Evolutionary conservation across 2,329 filamentous ascomycete genomes (phyloP), one percentile per base, ranked within the genome.

Genomic region (Colletotrichum neosansevieriae): DNA sequence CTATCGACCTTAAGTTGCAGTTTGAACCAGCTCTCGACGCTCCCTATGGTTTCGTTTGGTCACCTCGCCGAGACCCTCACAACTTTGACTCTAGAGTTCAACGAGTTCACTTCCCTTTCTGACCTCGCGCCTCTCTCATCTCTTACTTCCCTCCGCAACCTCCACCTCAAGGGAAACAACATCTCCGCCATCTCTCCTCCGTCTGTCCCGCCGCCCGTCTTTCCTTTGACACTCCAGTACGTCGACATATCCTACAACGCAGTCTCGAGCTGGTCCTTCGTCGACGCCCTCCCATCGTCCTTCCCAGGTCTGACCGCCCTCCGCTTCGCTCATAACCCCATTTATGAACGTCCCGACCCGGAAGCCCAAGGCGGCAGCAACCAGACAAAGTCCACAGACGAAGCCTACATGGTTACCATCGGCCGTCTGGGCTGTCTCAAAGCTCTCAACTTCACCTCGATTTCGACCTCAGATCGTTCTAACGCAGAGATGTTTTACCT

Each of bases 401-500:
- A 97, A 74, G 91, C 92, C 1, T 95, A 94, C 81, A 97, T 97
- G 92, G 86, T 98, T 54, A 93, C 93, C 1, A 83, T 97, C 29
- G 93, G 91, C 32, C 92, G 94, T 2, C 83, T 98, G 1, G 85
- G 87, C 1, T 81, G 82, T 1, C 85, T 98, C 10, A 86, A 85
- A 60, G 84, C 83, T 1, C 85, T 98, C 34, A 96, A 96, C 76
- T 94, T 92, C 76, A 90, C 89, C 70, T 81, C 83, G 15, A 90
- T 98, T 72, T 90, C 89, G 0, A 73, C 83, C 1, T 88, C 91
- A 47, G 94, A 98, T 77, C 89, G 95, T 17, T 85, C 89, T 61
- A 96, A 98, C 75, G 94, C 94, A 4, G 96, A 98, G 74, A 91
- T 95, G 75, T 99, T 97, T 78, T 99, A 99, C 77, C 88, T 98